These are phyloP conservation scores for Lachancea mirantina DNA, from an alignment of 805 yeast species.

Conservation along the genomic window DNA sequence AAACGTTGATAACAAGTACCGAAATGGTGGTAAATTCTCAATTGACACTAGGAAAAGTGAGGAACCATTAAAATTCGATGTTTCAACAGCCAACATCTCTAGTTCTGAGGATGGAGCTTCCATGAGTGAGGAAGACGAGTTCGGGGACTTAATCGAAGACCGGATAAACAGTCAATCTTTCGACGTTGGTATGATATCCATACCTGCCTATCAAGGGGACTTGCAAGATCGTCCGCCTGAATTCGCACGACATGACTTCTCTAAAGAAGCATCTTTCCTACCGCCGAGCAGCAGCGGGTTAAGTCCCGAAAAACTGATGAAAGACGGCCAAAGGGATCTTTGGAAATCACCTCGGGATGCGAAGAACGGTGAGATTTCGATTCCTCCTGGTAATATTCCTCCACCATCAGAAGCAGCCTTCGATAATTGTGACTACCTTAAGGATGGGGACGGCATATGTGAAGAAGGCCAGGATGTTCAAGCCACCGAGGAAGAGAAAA, in stretches of 20 bases:
- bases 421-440: no score
- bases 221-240: slow-evolving; percentile 6
- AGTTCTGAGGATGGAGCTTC: slow-evolving; percentile 30
- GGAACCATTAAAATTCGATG: slow-evolving; percentile 28
- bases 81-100: slow-evolving; percentile 25
- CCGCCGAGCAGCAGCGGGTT: slow-evolving; percentile 2
- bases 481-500: no score
- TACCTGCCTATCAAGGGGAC: slow-evolving; percentile 1
- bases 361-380: neutral
- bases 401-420: no score
- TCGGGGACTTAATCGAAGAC: slow-evolving; percentile 15
- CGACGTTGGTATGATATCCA: slow-evolving; percentile 12
- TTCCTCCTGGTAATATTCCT: neutral
- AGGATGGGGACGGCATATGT: no score
- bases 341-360: slow-evolving; percentile 7
- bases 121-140: slow-evolving; percentile 19
- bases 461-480: no score
- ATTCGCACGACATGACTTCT: slow-evolving; percentile 7
- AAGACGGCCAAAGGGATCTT: slow-evolving; percentile 5
- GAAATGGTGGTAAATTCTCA: slow-evolving; percentile 84
- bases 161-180: slow-evolving; percentile 14
- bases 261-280: slow-evolving; percentile 5
- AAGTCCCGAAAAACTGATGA: slow-evolving; percentile 4
- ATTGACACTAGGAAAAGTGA: slow-evolving; percentile 25
- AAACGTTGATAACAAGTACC: slow-evolving; percentile 78